phyloP scores from a whole-genome alignment of 139 green algal genomes.

The Astrephomene gubernaculifera region DNA sequence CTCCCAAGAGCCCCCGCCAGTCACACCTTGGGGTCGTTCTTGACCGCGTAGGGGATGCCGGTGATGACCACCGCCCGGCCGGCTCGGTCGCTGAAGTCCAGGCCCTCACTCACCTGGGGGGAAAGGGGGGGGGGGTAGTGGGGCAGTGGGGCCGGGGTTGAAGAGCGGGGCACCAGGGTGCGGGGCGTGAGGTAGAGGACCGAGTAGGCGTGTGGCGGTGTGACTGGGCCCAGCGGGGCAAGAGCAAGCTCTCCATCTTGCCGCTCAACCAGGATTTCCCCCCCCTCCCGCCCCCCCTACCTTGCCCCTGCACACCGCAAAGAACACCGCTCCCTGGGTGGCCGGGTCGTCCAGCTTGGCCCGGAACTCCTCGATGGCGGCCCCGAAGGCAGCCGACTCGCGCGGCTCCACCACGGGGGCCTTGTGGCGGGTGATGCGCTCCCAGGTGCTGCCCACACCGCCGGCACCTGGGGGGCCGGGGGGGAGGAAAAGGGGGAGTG shows the following conservation, averaged over 20 bases:
- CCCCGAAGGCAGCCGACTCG: constrained; percentile 62
- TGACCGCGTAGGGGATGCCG: constrained; percentile 92
- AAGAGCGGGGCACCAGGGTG: too few species aligned
- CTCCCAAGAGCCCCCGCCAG: not conserved
- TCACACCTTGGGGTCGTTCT: constrained; percentile 59
- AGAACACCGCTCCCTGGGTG: constrained; percentile 86
- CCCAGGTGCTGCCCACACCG: constrained; percentile 82
- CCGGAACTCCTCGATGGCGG: constrained; percentile 78
- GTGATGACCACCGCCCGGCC: constrained; percentile 95
- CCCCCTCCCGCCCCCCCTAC: constrained; percentile 41
- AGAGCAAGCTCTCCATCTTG: too few species aligned
- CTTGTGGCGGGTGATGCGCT: constrained; percentile 89
- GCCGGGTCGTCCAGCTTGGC: constrained; percentile 78
- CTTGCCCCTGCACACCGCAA: constrained; percentile 91
- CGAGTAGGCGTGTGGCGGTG: too few species aligned
- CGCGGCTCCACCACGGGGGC: constrained; percentile 87
- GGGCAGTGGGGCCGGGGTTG: not conserved
- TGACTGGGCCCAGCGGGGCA: too few species aligned
- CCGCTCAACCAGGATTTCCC: too few species aligned
- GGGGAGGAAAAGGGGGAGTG: not conserved
- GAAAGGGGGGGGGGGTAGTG: not conserved
- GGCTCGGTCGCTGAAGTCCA: constrained; percentile 95
- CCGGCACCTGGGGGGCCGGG: not conserved
- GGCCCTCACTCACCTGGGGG: constrained; percentile 92
- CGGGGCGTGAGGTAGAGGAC: too few species aligned